A percentile compares a stretch with the other conserved stretches of the same genome.
phyloP scores from a whole-genome alignment of 1,284 basidiomycete genomes.

The Tylopilus orsonianus region DNA sequence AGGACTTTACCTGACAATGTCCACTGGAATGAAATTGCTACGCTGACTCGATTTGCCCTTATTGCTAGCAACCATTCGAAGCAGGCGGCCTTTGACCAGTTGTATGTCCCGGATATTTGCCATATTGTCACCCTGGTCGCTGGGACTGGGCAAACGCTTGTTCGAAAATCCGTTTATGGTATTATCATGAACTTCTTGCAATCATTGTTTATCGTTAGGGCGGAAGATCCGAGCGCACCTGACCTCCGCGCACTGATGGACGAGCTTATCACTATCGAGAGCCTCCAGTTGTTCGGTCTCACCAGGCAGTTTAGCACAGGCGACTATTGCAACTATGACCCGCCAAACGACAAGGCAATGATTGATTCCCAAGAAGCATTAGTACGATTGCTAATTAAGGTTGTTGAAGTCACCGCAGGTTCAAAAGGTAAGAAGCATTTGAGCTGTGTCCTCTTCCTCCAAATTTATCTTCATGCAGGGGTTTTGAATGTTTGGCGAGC shows the following conservation, averaged over 20 bases:
- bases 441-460: neutral
- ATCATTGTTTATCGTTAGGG: conserved; percentile 59
- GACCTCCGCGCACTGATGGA: conserved; percentile 63
- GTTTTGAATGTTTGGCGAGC: conserved; percentile 91
- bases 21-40: conserved; percentile 84
- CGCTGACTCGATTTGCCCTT: conserved; percentile 71
- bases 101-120: conserved; percentile 81
- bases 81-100: conserved; percentile 63
- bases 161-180: conserved; percentile 81
- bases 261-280: conserved; percentile 56
- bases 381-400: conserved; percentile 60
- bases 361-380: conserved; percentile 72
- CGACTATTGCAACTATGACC: conserved; percentile 60
- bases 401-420: conserved; percentile 66
- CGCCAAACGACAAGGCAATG: conserved; percentile 56
- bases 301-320: conserved; percentile 56
- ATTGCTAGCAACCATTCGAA: conserved; percentile 70
- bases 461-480: conserved; percentile 45
- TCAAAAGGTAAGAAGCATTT: conserved; percentile 56
- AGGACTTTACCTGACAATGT: conserved; percentile 65
- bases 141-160: conserved; percentile 68
- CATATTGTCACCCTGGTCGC: conserved; percentile 77
- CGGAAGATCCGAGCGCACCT: conserved; percentile 57
- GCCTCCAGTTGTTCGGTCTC: conserved; percentile 75
- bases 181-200: conserved; percentile 81